These are phyloP conservation scores for Marasmius fiardii DNA, from an alignment of 1,284 basidiomycete species.

Conservation along the genomic window DNA sequence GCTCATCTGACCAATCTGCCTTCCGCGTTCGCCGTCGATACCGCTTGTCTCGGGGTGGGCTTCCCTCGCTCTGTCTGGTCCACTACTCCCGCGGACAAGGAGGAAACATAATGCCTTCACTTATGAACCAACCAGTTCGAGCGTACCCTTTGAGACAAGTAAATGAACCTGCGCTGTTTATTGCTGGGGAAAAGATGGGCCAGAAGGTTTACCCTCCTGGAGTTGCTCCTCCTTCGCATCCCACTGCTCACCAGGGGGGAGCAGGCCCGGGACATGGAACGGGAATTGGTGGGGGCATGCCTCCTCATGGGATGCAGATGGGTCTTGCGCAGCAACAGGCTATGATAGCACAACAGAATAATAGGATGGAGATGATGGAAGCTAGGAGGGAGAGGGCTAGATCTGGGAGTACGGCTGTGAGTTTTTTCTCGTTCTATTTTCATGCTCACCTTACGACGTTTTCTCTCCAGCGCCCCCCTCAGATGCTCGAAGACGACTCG, in stretches of 20 bases:
- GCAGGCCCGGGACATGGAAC: too few relatives aligned
- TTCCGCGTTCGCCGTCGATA: conserved; percentile 66
- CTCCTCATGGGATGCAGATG: conserved; percentile 10
- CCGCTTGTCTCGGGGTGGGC: conserved; percentile 66
- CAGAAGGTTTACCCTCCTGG: conserved; percentile 53
- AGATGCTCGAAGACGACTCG: conserved; percentile 60
- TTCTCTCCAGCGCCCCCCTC: conserved; percentile 30
- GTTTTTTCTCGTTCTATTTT: conserved; percentile 14
- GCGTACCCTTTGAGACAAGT: conserved; percentile 63
- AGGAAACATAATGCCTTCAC: conserved; percentile 47
- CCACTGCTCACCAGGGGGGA: conserved; percentile 17
- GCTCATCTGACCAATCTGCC: conserved; percentile 51
- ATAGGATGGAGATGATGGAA: conserved; percentile 65
- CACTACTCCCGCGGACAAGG: conserved; percentile 72
- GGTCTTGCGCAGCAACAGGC: conserved; percentile 49
- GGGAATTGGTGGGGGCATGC: too few relatives aligned
- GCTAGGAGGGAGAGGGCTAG: conserved; percentile 41
- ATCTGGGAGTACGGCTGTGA: conserved; percentile 28
- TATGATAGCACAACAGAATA: conserved; percentile 69
- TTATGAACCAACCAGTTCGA: conserved; percentile 59
- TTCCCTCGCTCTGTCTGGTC: conserved; percentile 63
- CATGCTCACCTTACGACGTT: background rate
- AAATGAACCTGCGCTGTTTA: conserved; percentile 62
- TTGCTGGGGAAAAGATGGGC: conserved; percentile 65
- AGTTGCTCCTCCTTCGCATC: conserved; percentile 20